A percentile compares a stretch with the other conserved stretches of the same genome.
Evolutionary conservation across 176 grass and related monocot genomes (phyloP).

Genomic region (Puya raimondii): DNA sequence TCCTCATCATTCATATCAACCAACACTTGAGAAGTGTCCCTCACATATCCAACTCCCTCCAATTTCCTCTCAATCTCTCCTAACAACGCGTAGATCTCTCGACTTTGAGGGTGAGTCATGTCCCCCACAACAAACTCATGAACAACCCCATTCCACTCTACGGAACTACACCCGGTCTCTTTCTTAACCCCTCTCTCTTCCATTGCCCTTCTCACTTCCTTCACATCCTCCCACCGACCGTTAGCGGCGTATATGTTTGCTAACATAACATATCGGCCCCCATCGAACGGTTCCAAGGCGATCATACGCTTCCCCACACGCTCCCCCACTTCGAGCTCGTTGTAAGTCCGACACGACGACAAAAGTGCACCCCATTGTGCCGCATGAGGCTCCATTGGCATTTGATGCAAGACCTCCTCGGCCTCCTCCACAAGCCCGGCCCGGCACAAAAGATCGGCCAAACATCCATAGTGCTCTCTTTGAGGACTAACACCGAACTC

Average conservation of each 20-base stretch:
- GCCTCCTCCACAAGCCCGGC: constrained; percentile 36
- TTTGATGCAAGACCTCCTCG: constrained; percentile 36
- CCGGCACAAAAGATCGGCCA: constrained; percentile 52
- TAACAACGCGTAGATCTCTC: constrained; percentile 19
- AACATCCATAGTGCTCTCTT: constrained; percentile 58
- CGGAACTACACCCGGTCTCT: constrained; percentile 39
- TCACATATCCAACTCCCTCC: constrained; percentile 26
- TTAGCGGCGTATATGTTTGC: constrained; percentile 50
- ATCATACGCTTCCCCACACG: constrained; percentile 46
- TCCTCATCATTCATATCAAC: constrained; percentile 28
- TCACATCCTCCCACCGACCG: constrained; percentile 40
- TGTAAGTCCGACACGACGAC: constrained; percentile 43
- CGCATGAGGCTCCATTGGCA: constrained; percentile 61
- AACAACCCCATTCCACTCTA: constrained; percentile 38
- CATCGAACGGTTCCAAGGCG: constrained; percentile 51
- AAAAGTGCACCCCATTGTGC: constrained; percentile 64
- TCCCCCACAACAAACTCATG: constrained; percentile 22
- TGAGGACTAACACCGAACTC: constrained; percentile 30
- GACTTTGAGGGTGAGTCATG: constrained; percentile 11
- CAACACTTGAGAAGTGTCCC: constrained; percentile 24
- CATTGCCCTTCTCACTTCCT: constrained; percentile 32
- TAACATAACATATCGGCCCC: constrained; percentile 45
- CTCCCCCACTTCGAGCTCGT: constrained; percentile 34
- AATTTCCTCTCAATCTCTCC: constrained; percentile 20
- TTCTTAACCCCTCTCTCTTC: constrained; percentile 41